Base-by-base conservation (phyloP, 2,329 filamentous ascomycete genomes). In the Rhynchosporium agropyri region DNA sequence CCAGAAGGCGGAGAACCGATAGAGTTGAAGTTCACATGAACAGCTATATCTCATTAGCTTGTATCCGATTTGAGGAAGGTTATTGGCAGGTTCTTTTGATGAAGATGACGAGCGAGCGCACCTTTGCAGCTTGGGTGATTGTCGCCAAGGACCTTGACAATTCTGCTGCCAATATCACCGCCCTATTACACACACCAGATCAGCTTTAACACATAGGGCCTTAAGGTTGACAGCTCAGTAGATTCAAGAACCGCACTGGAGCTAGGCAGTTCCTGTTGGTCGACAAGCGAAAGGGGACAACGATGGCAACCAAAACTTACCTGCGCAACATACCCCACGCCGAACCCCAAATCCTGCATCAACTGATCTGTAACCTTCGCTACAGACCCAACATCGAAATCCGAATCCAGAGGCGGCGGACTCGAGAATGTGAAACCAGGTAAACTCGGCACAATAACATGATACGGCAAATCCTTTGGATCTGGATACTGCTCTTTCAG, bases 381-480 rank as follows among this genome's bases (percentile, higher is more conserved):
- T 3, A 65, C 48, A 58, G 64, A 61, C 1, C 46, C 43, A 69
- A 67, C 78, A 74, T 3, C 74, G 72, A 59, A 75, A 68, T 71
- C 72, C 66, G 74, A 74, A 45, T 70, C 69, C 36, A 72, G 43
- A 1, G 68, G 58, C 31, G 68, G 68, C 0, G 50, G 26, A 31
- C 61, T 53, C 1, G 68, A 70, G 38, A 70, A 68, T 9, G 55
- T 62, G 46, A 65, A 70, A 4, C 69, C 69, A 9, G 69, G 69
- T 0, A 69, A 62, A 1, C 66, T 67, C 2, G 69, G 69, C 7
- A 70, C 62, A 26, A 70, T 65, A 12, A 70, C n/a, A 46, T 69
- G 64, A 50, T 68, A 70, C 0, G 67, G 68, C 1, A 69, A 51
- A 2, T 46, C 55, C 20, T 53, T 50, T 2, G 65, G 60, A 31